Percentiles rank a stretch among this genome's conserved stretches.
Conservation (phyloP, 228 moss, liverwort and hornwort species). For the Sphagnum magellanicum region DNA sequence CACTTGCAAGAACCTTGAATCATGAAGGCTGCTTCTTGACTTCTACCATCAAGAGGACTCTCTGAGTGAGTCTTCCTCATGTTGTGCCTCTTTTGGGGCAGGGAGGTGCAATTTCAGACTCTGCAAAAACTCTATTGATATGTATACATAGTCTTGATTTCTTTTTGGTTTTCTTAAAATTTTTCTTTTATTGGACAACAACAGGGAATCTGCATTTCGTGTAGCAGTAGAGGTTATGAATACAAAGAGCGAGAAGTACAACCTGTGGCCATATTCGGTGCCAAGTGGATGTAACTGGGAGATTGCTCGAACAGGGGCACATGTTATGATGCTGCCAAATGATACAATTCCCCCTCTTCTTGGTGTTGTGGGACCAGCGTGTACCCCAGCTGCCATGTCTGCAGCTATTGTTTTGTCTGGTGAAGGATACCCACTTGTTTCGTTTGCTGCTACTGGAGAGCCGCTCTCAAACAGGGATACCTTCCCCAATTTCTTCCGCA, state of each 20-base stretch:
- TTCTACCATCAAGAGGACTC: too few species aligned
- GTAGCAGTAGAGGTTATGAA: conserved; percentile 57
- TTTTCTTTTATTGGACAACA: neutral
- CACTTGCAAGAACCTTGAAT: too few species aligned
- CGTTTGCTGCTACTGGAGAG: conserved; percentile 46
- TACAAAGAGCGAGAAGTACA: conserved; percentile 18
- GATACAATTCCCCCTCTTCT: conserved; percentile 23
- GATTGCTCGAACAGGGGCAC: conserved; percentile 34
- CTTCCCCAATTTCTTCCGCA: conserved; percentile 43
- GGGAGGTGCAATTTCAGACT: neutral
- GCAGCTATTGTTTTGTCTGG: conserved; percentile 22
- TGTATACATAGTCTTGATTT: neutral
- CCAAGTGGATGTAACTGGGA: conserved; percentile 51
- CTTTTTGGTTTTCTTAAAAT: neutral
- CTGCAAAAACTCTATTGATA: neutral
- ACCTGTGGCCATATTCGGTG: conserved; percentile 21
- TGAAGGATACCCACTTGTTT: conserved; percentile 30
- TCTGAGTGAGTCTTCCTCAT: neutral
- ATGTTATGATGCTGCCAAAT: conserved; percentile 20
- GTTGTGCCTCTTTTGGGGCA: neutral
- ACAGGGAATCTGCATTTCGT: conserved; percentile 47
- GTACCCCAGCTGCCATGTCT: conserved; percentile 46
- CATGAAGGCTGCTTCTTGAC: too few species aligned
- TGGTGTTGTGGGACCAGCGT: conserved; percentile 52
- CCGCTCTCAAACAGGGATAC: conserved; percentile 29